Base-by-base conservation (phyloP, 2,329 filamentous ascomycete genomes). In the Plectosphaerella cucumerina region DNA sequence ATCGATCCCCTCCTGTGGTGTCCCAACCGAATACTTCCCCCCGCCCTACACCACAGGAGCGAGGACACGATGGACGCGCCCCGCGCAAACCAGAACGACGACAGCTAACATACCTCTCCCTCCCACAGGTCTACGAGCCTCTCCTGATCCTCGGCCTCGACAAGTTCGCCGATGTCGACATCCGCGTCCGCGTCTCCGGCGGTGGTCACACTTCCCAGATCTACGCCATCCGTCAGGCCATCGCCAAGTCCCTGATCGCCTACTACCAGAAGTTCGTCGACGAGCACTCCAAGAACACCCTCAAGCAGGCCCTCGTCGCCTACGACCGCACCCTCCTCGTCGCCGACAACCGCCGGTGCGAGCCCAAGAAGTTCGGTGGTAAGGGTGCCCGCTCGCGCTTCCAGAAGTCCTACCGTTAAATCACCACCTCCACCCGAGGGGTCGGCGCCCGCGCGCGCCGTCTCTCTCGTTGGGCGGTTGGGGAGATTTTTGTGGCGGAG, bases 241-340 rank as follows among this genome's bases (percentile, higher is more conserved):
- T 99, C 72, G 86, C 92, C 81, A 99, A 97, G 86, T 88, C 87
- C 69, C 90, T 96, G 73, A 87, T 96, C 70, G 88, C 55, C 47
- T 57, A 97, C 88, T 97, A 97, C 89, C 93, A 97, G 82, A 97
- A 99, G 85, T 99, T 87, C 81, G 90, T 97, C 78, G 94, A 99
- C 73, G 94, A 99, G 89, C 92, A 97, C 89, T 90, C 89, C 82
- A 99, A 99, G 89, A 97, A 97, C 86, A 84, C 91, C 79, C 85
- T 99, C 71, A 99, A 97, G 90, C 88, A 93, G 80, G 89, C 90
- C 64, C 86, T 99, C 65, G 89, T 93, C 70, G 85, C 91, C 75
- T 99, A 93, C 83, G 91, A 96, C 84, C 86, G 92, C 71, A 96
- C 91, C 73, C 87, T 99, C 64, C 89, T 99, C 71, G 94, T 99